Conservation (phyloP, 257 asterid genomes). For the Solanum rostratum region DNA sequence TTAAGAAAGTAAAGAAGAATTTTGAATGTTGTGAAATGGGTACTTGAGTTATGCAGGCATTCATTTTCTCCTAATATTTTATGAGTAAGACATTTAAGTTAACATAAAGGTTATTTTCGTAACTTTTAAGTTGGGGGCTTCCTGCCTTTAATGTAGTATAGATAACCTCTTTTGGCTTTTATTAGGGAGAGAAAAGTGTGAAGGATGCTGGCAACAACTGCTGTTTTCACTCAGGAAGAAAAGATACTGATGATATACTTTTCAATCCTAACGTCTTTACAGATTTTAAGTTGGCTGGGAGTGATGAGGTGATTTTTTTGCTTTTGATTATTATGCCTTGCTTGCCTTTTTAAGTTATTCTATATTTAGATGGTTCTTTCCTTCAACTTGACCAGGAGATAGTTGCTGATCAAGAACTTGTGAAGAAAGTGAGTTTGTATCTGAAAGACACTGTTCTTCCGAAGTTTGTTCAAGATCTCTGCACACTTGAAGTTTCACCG, state of each 20-base stretch:
- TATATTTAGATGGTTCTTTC: background rate
- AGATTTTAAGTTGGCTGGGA: slow-evolving; percentile 76
- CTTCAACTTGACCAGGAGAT: slow-evolving; percentile 41
- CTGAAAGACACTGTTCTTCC: slow-evolving; percentile 66
- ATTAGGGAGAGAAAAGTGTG: slow-evolving; percentile 26
- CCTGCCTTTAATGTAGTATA: no score
- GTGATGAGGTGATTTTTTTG: slow-evolving; percentile 44
- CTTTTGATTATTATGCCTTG: background rate
- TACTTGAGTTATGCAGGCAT: no score
- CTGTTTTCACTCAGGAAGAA: slow-evolving; percentile 20
- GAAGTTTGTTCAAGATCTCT: slow-evolving; percentile 67
- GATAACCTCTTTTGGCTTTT: background rate
- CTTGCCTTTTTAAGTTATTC: background rate
- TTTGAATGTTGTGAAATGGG: no score
- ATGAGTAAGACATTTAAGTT: no score
- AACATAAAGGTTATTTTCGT: no score
- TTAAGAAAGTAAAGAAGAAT: no score
- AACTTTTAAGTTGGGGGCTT: no score
- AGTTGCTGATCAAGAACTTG: slow-evolving; percentile 71
- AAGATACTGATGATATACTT: slow-evolving; percentile 39
- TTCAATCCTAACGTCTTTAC: slow-evolving; percentile 90
- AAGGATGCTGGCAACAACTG: slow-evolving; percentile 18
- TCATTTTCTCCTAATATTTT: no score
- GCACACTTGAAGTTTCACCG: slow-evolving; percentile 92
- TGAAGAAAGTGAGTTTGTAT: slow-evolving; percentile 61